Base-by-base conservation (phyloP, 352 stramenopile species). In the Globisporangium nodosum region DNA sequence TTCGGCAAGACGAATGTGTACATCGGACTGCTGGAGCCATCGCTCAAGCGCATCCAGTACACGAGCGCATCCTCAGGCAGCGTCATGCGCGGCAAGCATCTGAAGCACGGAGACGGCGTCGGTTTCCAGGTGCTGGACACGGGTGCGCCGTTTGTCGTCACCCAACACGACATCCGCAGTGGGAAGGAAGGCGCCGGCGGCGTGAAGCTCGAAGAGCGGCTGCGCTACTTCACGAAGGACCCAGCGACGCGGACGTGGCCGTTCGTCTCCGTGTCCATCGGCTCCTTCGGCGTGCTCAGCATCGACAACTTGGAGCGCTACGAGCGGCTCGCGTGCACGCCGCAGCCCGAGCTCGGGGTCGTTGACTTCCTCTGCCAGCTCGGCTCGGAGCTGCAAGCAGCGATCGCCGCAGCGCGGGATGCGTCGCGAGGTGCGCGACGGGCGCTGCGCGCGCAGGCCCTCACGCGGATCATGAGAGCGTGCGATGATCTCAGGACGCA, bases 301-400 rank as follows among this genome's bases (percentile, higher is more conserved):
- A 55, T 92, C n/a, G 73, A 92, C 55, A 83, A 90, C 30, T 65
- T 94, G 42, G 63, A 76, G 16, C 63, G 51, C 1, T 88, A 91
- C 45, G 72, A 71, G 31, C 63, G 63, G 0, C 56, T 82, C 2
- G 52, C 75, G 1, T 50, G 60, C 15, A 74, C 81, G 43, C 2
- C 56, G 0, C 80, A 90, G 20, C 84, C 84, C 16, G 84, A 94
- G 62, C 66, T 90, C 13, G 84, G 84, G 0, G 51, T 94, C 13
- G 71, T 92, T n/a, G 84, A 94, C 55, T 92, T 89, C 52, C 54
- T 94, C 11, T 65, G 68, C 9, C 75, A 71, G 45, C 62, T 85
- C 13, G 76, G 68, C 0, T 5, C 27, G 0, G 43, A 47, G 11
- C 20, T 88, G 66, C 50, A 3, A 39, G 55, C 1, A 4, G 66